Conservation (phyloP, 2,329 filamentous ascomycete species). For the Colletotrichum noveboracense region DNA sequence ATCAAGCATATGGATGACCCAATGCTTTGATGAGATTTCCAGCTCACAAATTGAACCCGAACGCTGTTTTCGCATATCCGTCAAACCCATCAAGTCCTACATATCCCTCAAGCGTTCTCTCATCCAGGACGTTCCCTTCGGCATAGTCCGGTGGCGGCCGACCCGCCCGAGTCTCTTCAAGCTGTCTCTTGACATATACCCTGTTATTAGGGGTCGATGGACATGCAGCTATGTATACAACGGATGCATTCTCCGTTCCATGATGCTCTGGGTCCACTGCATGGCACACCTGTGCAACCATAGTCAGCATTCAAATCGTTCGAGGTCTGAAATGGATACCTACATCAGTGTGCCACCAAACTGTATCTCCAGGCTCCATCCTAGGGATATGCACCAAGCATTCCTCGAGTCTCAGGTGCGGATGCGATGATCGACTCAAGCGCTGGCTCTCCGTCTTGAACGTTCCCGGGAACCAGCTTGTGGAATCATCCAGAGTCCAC, state of each 20-base stretch:
- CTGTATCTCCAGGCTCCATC: slow-evolving; percentile 42
- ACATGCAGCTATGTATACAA: slow-evolving; percentile 40
- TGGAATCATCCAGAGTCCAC: slow-evolving; percentile 37
- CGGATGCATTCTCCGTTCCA: slow-evolving; percentile 35
- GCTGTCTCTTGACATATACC: slow-evolving; percentile 26
- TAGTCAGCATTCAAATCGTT: neutral
- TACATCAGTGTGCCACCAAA: slow-evolving; percentile 47
- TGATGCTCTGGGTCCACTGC: slow-evolving; percentile 43
- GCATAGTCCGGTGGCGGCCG: slow-evolving; percentile 48
- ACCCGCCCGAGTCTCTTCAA: slow-evolving; percentile 37
- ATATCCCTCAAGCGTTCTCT: slow-evolving; percentile 2
- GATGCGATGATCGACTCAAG: slow-evolving; percentile 39
- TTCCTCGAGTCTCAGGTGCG: slow-evolving; percentile 41
- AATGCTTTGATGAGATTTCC: neutral
- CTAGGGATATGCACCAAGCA: slow-evolving; percentile 41
- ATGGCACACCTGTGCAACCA: slow-evolving; percentile 34
- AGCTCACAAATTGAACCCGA: neutral
- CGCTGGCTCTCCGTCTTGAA: slow-evolving; percentile 36
- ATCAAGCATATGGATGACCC: neutral
- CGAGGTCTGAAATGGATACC: slow-evolving; percentile 13
- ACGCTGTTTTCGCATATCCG: neutral
- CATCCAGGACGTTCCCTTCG: slow-evolving; percentile 35
- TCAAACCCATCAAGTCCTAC: neutral
- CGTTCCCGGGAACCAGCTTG: slow-evolving; percentile 42
- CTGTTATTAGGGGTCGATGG: slow-evolving; percentile 35